Evolutionary conservation across 2,329 filamentous ascomycete genomes (phyloP), one percentile per base, ranked within the genome.

Genomic region (Xylogone sp.): DNA sequence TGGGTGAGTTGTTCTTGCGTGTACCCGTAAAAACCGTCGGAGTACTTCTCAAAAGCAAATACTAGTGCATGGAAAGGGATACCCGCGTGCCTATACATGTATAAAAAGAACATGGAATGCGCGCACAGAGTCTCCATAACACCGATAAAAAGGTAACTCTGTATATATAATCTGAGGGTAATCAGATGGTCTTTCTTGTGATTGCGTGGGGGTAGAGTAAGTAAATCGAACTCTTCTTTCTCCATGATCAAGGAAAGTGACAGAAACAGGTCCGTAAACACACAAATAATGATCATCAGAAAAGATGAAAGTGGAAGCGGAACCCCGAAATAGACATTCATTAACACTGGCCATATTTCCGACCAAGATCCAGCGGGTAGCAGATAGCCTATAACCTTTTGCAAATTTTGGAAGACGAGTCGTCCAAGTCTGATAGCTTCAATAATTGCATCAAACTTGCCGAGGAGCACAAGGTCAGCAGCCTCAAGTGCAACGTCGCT

Each of bases 381-480:
- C 31, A 34, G 53, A 42, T 24, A 42, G 65, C 43, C 73, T 68
- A 0, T 58, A 62, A 86, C 86, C 73, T 88, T 88, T 64, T 88
- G 84, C 54, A 89, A 87, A 57, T 88, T 88, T 71, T 88, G 84
- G 58, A 87, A 86, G 48, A 88, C 75, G 34, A 85, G 74, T 42
- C 86, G 79, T 12, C 86, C 86, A 67, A 88, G 84, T 64, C 86
- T 80, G 44, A 89, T 83, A 29, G 82, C 85, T n/a, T 82, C 84
- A 42, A 88, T 77, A 50, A 88, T 89, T 22, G 86, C 90, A 10
- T 90, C 88, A 65, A 95, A 95, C 70, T 95, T 92, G 64, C 94
- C 89, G 0, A 88, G 91, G 42, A 96, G 74, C 31, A 95, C 88
- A 78, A 96, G 94, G 63, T 95, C 90, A 1, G 88, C 87, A 2